Evolutionary conservation across 768 basidiomycete species (phyloP).

Genomic region (Mycena rebaudengoi): DNA sequence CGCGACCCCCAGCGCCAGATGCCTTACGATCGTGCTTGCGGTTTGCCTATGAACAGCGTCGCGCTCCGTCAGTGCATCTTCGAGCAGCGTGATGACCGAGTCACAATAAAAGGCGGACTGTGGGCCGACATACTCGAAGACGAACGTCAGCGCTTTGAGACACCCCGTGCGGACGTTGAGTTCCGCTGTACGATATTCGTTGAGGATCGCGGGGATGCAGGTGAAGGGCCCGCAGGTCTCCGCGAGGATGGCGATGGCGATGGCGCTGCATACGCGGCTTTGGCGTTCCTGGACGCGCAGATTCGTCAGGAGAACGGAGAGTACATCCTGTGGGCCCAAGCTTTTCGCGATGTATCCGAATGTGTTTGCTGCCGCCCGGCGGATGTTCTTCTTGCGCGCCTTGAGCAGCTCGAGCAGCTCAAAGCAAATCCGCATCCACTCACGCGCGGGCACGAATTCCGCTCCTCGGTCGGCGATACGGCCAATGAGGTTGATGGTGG

Average conservation of each 20-base stretch:
- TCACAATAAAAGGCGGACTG: constrained; percentile 97
- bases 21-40: constrained; percentile 97
- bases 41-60: constrained; percentile 99
- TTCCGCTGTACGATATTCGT: constrained; percentile 98
- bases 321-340: constrained; percentile 97
- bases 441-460: constrained; percentile 96
- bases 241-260: constrained; percentile 95
- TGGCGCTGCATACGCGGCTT: constrained; percentile 96
- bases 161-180: constrained; percentile 98
- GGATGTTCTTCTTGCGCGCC: constrained; percentile 98
- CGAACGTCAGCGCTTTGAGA: constrained; percentile 97
- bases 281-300: constrained; percentile 98
- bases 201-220: constrained; percentile 97
- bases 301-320: constrained; percentile 95
- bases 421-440: constrained; percentile 99
- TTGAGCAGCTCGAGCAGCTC: constrained; percentile 96
- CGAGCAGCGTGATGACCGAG: constrained; percentile 95
- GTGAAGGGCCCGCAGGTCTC: constrained; percentile 98
- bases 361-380: constrained; percentile 98
- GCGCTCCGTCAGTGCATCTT: constrained; percentile 97
- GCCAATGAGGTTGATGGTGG: constrained; percentile 98
- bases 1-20: constrained; percentile 94
- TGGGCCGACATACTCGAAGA: constrained; percentile 98
- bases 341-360: constrained; percentile 99
- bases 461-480: constrained; percentile 99